Evolutionary conservation across 2,329 filamentous ascomycete species (phyloP).

Genomic region (Penicillium polonicum): DNA sequence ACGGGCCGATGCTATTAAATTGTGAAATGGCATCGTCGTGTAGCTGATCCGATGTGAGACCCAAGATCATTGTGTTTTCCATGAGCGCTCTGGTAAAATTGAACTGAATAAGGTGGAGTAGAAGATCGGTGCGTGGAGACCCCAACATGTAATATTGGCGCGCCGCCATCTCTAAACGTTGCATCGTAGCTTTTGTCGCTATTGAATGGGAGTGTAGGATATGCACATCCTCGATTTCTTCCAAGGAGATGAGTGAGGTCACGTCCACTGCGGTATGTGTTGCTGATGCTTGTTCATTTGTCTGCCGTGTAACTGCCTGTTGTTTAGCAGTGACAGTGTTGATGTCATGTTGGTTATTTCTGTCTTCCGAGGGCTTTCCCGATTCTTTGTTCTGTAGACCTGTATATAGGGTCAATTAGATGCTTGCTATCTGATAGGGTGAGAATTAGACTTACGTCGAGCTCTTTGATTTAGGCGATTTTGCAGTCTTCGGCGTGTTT

Average conservation of each 20-base stretch:
- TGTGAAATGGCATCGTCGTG: constrained; percentile 22
- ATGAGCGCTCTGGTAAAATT: constrained; percentile 21
- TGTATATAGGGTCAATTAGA: background rate
- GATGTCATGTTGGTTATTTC: background rate
- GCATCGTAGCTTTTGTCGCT: background rate
- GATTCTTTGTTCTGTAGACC: constrained; percentile 4
- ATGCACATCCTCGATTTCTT: background rate
- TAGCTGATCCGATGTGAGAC: constrained; percentile 12
- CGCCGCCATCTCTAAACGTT: background rate
- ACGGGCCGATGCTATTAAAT: constrained; percentile 15
- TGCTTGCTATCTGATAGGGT: too few relatives aligned
- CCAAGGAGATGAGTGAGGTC: background rate
- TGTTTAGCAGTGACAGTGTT: too few relatives aligned
- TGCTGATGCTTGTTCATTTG: background rate
- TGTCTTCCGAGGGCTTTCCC: background rate
- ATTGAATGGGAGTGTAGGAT: background rate
- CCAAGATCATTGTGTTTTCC: constrained; percentile 17
- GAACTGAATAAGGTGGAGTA: constrained; percentile 18
- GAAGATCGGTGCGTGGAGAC: constrained; percentile 18
- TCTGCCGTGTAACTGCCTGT: background rate
- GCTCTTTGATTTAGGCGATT: constrained; percentile 26
- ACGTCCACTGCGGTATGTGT: background rate
- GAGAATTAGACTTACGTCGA: constrained; percentile 13
- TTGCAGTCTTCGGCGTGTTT: constrained; percentile 19
- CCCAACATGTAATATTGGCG: constrained; percentile 6